Base-by-base conservation (phyloP, 1,139 yeast species). In the Hanseniaspora sp. region DNA sequence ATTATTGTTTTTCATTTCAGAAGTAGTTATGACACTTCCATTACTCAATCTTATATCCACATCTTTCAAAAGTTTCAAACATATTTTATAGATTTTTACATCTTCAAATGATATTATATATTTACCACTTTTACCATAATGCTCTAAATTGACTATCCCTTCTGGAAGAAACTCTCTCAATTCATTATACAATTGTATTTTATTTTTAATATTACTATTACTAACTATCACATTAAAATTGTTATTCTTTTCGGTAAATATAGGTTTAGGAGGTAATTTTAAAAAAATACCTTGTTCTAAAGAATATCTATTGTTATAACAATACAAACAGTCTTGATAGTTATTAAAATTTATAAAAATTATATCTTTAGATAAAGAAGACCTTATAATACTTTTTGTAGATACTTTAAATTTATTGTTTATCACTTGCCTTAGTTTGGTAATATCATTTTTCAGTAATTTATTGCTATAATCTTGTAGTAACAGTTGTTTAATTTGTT, bases 91-190 rank as follows among this genome's bases (percentile, higher is more conserved):
- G 13, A 43, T 18, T n/a, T 44, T 38, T 12, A 44, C 15, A 7
- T 39, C 15, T 18, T 45, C 43, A 29, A 51, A 51, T 11, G 40
- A 34, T 13, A 44, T 9, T 29, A 44, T 29, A 33, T 35, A 51
- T 34, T 51, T 51, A 4, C 41, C 43, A 30, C 44, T 38, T 35
- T 51, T 51, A 12, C 38, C 43, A 5, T 18, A 31, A 6, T 47
- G 48, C 23, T 44, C 48, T 29, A 51, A 7, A 40, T 51, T 51
- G 2, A 34, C 28, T 5, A 51, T 51, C 2, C 54, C 54, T 28
- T 51, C 54, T 1, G 54, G 54, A 7, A 51, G 17, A 30, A 42
- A 51, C n/a, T 51, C 54, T 17, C 54, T 38, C 6, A 51, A 5
- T 11, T 51, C 54, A 39, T 51, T 51, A 34, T 43, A 43, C 5